These are phyloP conservation scores for Termitomyces sp. DNA, from an alignment of 1,284 basidiomycete genomes.

Conservation along the genomic window DNA sequence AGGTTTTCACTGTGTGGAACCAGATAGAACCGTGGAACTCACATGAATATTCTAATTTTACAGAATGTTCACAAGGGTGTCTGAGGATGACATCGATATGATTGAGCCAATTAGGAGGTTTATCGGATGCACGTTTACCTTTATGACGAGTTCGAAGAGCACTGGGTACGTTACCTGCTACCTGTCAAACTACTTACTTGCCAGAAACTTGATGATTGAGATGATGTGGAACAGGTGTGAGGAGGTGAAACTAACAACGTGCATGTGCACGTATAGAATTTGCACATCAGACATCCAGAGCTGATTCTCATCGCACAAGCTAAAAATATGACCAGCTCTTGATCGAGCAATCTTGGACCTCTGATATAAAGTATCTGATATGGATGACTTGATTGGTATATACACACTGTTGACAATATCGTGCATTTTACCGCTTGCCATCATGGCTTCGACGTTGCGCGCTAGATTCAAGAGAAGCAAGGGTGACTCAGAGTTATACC, in stretches of 20 bases:
- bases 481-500: not conserved
- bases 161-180: constrained; percentile 13
- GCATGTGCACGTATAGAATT: not conserved
- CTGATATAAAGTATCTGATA: not conserved
- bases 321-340: too few species aligned
- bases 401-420: not conserved
- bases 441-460: not conserved
- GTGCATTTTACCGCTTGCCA: not conserved
- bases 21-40: not conserved
- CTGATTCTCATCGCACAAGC: not conserved
- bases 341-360: too few species aligned
- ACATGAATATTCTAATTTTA: constrained; percentile 7
- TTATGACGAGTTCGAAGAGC: not conserved
- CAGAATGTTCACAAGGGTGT: constrained; percentile 2
- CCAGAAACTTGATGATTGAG: not conserved
- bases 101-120: not conserved
- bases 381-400: not conserved
- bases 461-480: not conserved
- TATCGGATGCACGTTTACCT: constrained; percentile 2
- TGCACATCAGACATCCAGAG: not conserved
- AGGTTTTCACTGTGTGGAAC: not conserved
- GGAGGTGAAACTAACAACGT: not conserved
- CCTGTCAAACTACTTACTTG: constrained; percentile 7
- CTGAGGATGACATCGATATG: not conserved
- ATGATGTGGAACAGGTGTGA: not conserved